Percentiles rank a stretch among this genome's conserved stretches.
Evolutionary conservation across 257 asterid species (phyloP).

Genomic region (Solanum bukasovii): DNA sequence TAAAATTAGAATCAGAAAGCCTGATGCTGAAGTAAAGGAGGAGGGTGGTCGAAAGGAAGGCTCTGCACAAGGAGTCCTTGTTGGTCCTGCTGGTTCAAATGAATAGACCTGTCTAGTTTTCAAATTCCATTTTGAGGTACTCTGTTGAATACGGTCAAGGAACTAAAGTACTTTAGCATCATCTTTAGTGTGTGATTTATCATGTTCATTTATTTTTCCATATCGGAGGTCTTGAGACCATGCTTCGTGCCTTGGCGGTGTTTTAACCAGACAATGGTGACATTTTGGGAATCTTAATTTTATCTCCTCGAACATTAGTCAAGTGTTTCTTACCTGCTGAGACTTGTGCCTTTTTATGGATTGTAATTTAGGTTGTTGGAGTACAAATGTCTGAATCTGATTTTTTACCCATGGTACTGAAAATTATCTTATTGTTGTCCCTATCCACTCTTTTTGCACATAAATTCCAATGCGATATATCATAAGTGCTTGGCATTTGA

Average conservation of each 20-base stretch:
- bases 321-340: not conserved
- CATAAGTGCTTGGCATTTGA: not conserved
- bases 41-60: slow-evolving; percentile 81
- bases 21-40: slow-evolving; percentile 65
- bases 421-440: not conserved
- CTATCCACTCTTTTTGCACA: not conserved
- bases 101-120: slow-evolving; percentile 12
- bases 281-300: not conserved
- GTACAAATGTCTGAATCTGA: not conserved
- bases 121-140: not conserved
- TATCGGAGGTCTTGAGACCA: not conserved
- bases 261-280: not conserved
- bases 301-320: not conserved
- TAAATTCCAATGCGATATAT: not conserved
- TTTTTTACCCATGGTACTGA: not conserved
- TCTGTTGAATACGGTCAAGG: not conserved
- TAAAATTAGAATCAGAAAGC: slow-evolving; percentile 67
- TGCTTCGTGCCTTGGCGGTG: not conserved
- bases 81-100: slow-evolving; percentile 66
- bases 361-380: not conserved
- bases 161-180: not conserved
- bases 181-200: not conserved
- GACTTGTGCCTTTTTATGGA: not conserved
- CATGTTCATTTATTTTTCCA: not conserved
- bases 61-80: slow-evolving; percentile 94